Conservation (phyloP, 2,329 filamentous ascomycete genomes). For the Akanthomyces muscarius region DNA sequence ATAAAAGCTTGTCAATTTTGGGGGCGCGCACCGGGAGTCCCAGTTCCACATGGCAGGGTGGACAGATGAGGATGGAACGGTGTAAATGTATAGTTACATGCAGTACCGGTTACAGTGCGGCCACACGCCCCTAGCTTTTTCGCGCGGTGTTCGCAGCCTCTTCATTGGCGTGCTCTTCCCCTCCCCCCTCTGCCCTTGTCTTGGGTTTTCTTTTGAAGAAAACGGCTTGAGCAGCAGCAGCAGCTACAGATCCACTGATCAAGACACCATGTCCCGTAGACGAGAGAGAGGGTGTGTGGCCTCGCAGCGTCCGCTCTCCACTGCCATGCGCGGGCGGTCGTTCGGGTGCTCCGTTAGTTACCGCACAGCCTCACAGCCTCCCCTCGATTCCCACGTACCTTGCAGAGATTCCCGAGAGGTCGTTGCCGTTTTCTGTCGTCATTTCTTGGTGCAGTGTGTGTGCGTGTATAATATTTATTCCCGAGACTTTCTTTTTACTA, state of each 20-base stretch:
- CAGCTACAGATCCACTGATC: slow-evolving; percentile 3
- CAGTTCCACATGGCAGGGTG: slow-evolving; percentile 7
- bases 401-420: background rate
- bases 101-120: background rate
- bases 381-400: background rate
- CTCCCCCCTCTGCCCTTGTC: background rate
- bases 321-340: background rate
- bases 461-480: too few species aligned
- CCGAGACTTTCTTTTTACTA: too few species aligned
- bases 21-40: background rate
- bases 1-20: background rate
- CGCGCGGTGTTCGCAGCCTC: background rate
- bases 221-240: background rate
- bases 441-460: background rate
- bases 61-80: background rate
- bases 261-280: slow-evolving; percentile 9
- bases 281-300: background rate
- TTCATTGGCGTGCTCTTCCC: background rate
- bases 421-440: background rate
- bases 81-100: background rate
- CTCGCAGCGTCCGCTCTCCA: too few species aligned
- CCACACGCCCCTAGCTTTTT: slow-evolving; percentile 7
- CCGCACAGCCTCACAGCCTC: background rate
- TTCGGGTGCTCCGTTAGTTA: slow-evolving; percentile 2
- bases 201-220: background rate